phyloP scores from a whole-genome alignment of 306 rosid genomes.

The Crotalaria pallida region DNA sequence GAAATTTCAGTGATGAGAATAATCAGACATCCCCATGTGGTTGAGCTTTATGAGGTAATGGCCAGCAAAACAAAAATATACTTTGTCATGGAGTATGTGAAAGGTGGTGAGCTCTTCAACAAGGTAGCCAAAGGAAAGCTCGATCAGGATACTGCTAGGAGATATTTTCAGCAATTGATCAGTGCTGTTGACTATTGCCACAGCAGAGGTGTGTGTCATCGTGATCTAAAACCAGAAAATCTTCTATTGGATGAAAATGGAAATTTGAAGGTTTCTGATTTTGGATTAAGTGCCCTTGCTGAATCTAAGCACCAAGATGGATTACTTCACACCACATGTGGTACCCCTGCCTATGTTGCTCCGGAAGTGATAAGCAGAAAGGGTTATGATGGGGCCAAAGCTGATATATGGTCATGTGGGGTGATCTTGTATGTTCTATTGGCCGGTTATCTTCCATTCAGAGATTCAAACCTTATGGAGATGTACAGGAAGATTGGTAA shows the following conservation, averaged over 20 bases:
- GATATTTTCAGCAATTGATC: conserved; percentile 76
- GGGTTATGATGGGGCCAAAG: conserved; percentile 81
- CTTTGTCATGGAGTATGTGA: conserved; percentile 81
- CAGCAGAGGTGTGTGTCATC: conserved; percentile 80
- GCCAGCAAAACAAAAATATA: conserved; percentile 87
- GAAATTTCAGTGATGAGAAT: conserved; percentile 86
- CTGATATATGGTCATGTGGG: conserved; percentile 96
- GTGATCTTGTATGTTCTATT: conserved; percentile 78
- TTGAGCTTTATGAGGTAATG: conserved; percentile 92
- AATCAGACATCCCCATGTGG: conserved; percentile 80
- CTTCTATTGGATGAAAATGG: conserved; percentile 78
- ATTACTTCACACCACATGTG: conserved; percentile 83
- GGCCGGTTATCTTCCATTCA: conserved; percentile 94
- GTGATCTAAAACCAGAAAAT: conserved; percentile 90
- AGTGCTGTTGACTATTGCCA: conserved; percentile 93
- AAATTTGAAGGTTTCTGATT: conserved; percentile 81
- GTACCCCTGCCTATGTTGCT: conserved; percentile 92
- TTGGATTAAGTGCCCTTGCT: conserved; percentile 77
- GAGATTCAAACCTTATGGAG: conserved; percentile 74
- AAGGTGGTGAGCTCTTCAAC: conserved; percentile 84
- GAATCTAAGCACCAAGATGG: conserved; percentile 78
- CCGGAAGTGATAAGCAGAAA: conserved; percentile 76
- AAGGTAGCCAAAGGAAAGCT: conserved; percentile 83
- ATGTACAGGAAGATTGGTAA: conserved; percentile 77
- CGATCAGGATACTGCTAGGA: conserved; percentile 64